A percentile compares a stretch with the other conserved stretches of the same genome.
Evolutionary conservation across 2,329 filamentous ascomycete genomes (phyloP).

Genomic region (Pseudocercospora cruenta): DNA sequence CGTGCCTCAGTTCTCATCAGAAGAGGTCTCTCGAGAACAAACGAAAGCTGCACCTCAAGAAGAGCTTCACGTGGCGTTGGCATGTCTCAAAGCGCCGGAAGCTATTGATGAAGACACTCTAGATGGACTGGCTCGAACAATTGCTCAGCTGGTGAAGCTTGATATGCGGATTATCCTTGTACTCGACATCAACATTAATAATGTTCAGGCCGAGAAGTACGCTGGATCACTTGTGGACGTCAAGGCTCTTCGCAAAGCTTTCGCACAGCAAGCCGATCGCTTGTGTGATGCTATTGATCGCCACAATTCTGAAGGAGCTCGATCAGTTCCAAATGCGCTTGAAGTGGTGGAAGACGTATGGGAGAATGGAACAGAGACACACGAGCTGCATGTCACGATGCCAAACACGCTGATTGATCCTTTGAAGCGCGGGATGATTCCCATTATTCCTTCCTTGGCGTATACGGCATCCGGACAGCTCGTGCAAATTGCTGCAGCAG

Average conservation of each 20-base stretch:
- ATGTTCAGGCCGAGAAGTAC: conserved; percentile 16
- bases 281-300: conserved; percentile 75
- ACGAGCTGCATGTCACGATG: conserved; percentile 46
- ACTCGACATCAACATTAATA: conserved; percentile 65
- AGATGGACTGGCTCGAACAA: conserved; percentile 76
- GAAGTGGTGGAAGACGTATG: conserved; percentile 32
- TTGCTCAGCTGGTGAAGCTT: conserved; percentile 80
- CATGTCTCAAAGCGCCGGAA: conserved; percentile 80
- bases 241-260: conserved; percentile 26
- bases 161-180: conserved; percentile 83
- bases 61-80: conserved; percentile 75
- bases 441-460: conserved; percentile 69
- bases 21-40: conserved; percentile 45
- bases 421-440: conserved; percentile 68
- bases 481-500: conserved; percentile 57
- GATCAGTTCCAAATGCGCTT: conserved; percentile 66
- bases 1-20: conserved; percentile 63
- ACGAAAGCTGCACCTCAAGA: conserved; percentile 41
- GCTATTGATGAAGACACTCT: conserved; percentile 69
- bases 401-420: conserved; percentile 64
- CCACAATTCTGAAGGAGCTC: conserved; percentile 68
- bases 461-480: conserved; percentile 58
- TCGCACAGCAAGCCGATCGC: conserved; percentile 67
- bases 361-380: conserved; percentile 18
- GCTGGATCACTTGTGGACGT: conserved; percentile 15